Percentiles rank a stretch among this genome's conserved stretches.
These are phyloP conservation scores for Triglochin maritima DNA, from an alignment of 106 monocot genomes.

Conservation along the genomic window DNA sequence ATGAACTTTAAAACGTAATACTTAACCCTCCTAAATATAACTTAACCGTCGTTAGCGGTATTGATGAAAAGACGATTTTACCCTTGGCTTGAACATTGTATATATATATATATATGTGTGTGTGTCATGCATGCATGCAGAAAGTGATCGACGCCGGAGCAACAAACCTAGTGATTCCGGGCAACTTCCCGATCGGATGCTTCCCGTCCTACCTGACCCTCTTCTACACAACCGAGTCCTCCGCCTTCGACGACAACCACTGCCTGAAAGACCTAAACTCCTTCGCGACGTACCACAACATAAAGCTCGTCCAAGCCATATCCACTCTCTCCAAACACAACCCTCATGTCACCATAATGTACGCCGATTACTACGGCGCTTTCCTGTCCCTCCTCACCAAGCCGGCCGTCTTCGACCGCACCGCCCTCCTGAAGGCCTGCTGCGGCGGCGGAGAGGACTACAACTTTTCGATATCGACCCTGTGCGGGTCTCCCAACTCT, in stretches of 20 bases:
- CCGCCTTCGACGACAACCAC: not conserved
- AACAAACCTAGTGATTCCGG: slow-evolving; percentile 6
- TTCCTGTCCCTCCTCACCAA: slow-evolving; percentile 7
- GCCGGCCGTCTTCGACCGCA: not conserved
- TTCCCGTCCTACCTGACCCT: slow-evolving; percentile 10
- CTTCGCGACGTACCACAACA: slow-evolving; percentile 15
- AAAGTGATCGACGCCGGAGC: slow-evolving; percentile 11
- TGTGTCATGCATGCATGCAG: not conserved
- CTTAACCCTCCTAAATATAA: no score
- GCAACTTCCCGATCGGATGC: slow-evolving; percentile 25
- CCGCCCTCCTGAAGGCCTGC: slow-evolving; percentile 7
- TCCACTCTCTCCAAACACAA: not conserved
- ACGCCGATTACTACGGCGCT: slow-evolving; percentile 18
- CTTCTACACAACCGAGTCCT: not conserved
- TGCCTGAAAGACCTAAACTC: slow-evolving; percentile 11
- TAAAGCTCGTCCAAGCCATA: not conserved
- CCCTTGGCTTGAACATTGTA: no score
- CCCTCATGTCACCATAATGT: slow-evolving; percentile 11
- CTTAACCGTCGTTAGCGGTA: no score
- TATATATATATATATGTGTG: no score
- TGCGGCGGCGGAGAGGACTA: slow-evolving; percentile 17
- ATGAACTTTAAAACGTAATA: no score
- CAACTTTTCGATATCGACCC: not conserved
- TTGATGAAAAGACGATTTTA: no score
- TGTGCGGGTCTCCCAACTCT: slow-evolving; percentile 3